Evolutionary conservation across 495 filamentous ascomycete genomes (phyloP), one percentile per base, ranked within the genome.

Genomic region (Lindgomyces ingoldianus): DNA sequence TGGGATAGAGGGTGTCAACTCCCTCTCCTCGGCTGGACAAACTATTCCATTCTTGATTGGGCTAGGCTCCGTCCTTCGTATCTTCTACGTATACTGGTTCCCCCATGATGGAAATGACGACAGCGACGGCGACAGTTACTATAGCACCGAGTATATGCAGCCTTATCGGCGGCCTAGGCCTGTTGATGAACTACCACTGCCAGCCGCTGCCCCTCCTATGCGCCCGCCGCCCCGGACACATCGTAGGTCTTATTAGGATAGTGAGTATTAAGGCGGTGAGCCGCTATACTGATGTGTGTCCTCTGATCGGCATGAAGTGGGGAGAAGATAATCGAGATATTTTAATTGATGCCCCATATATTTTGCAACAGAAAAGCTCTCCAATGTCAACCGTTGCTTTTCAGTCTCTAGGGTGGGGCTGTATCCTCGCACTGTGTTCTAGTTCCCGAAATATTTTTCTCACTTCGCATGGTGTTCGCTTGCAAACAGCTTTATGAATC

Each of bases 41-140:
- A 67, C 75, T 0, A 76, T 79, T 10, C 77, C 77, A 0, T 70
- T 79, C 4, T 30, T 77, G 3, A 62, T 79, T 26, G 73, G 69
- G 36, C 12, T 71, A 18, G 60, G 22, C 14, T 53, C 54, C 26
- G 10, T 68, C 10, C 19, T 68, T 41, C 65, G 65, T 22, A 36
- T 68, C 1, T 18, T 68, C 10, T 68, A 68, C 48, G 65, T 68
- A 16, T 60, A 57, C 24, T 25, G 16, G 1, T 64, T 64, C 47
- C 30, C 48, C 6, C 12, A 48, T 24, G 36, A 21, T 0, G 16
- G 26, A 12, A 45, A 57, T n/a, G n/a, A 49, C 29, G 52, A 46
- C 19, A 45, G 33, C 11, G 45, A 64, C 26, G 39, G 44, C 16
- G 61, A 42, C 39, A 57, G 61, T 33, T 36, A 57, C 8, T 57